Base-by-base conservation (phyloP, 2,329 filamentous ascomycete genomes). In the Cladosporium sp. region DNA sequence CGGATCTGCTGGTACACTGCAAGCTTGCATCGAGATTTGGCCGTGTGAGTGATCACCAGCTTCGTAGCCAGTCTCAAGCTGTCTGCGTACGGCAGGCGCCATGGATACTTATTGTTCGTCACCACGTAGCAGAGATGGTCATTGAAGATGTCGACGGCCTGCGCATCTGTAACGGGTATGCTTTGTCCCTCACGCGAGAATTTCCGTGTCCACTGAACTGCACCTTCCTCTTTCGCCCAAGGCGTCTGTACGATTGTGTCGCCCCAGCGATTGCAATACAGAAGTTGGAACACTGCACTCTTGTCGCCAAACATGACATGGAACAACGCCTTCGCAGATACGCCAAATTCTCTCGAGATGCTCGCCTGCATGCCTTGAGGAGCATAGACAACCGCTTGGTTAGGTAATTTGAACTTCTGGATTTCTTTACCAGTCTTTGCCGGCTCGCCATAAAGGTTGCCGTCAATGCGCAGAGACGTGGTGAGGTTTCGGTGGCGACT, bases 261-360 rank as follows among this genome's bases (percentile, higher is more conserved):
- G 13, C 89, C 90, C 66, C 86, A 83, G 52, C 89, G 83, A 70
- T 96, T 91, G 70, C 90, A 88, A 70, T 97, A 93, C 28, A 97
- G 79, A 67, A 93, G 86, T 66, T 94, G 91, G 75, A 97, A 99
- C 37, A 97, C 87, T 34, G 92, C 90, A 70, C 90, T 96, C 75
- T 93, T 96, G 73, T 99, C 94, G 36, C 94, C 94, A 73, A 97
- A 99, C 52, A 99, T 82, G 15, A 97, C 90, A 69, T 97, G 93
- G 72, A 97, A 99, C 58, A 96, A 85, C 0, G 90, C 91, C 73
- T 99, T 97, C 47, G 94, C 88, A 61, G 90, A 95, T 60, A 97
- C 87, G 64, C 95, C 89, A 71, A 96, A 96, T 63, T 91, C 83
- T 60, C 89, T 85, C 71, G 96, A 90, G 1, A 89, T 84, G 7